Percentiles rank a stretch among this genome's conserved stretches.
Evolutionary conservation across 73 alveolate species (phyloP).

Genomic region (Paramecium pentaurelia): DNA sequence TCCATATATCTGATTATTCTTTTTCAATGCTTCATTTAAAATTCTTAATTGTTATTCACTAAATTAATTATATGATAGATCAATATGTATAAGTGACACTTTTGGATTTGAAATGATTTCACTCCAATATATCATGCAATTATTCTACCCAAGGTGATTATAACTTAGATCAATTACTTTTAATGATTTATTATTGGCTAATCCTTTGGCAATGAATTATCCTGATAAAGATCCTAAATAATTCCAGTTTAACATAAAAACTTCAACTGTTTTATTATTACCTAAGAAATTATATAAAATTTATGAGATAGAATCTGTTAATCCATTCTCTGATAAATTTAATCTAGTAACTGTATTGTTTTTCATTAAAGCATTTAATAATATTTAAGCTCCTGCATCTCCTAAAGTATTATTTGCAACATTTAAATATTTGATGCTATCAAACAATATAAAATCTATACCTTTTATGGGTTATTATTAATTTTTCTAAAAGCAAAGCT

Average conservation of each 20-base stretch:
- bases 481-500: neutral
- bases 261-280: neutral
- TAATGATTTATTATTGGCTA: neutral
- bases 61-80: conserved; percentile 31
- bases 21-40: neutral
- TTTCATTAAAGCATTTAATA: neutral
- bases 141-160: conserved; percentile 2
- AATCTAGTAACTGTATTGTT: neutral
- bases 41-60: neutral
- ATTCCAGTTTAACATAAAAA: neutral
- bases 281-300: neutral
- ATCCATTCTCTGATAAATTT: neutral
- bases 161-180: conserved; percentile 33
- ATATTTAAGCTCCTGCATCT: neutral
- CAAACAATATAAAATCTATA: neutral
- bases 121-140: neutral
- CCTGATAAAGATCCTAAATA: neutral
- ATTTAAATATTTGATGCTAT: neutral
- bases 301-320: neutral
- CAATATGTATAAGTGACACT: neutral
- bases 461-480: neutral
- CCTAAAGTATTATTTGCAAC: neutral
- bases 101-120: neutral
- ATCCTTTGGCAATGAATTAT: neutral
- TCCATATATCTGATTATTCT: conserved; percentile 23